Evolutionary conservation across 495 filamentous ascomycete species (phyloP).

Genomic region (Talaromyces stipitatus): DNA sequence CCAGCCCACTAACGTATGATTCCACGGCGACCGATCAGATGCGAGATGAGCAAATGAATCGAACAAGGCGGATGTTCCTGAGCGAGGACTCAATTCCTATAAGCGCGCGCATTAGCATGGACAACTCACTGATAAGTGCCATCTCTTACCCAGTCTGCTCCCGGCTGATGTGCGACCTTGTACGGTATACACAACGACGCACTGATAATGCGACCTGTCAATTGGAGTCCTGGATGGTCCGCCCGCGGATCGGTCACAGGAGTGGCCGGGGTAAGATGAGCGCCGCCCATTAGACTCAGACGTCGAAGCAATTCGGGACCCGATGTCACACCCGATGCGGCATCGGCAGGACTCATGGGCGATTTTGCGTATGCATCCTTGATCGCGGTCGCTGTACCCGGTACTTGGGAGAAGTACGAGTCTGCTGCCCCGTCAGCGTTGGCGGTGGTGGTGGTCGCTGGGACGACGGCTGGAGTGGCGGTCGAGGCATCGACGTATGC

Average conservation of each 20-base stretch:
- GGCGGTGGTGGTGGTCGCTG: constrained; percentile 12
- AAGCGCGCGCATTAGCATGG: neutral
- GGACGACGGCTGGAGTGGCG: constrained; percentile 19
- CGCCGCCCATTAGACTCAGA: constrained; percentile 44
- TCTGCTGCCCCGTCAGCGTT: neutral
- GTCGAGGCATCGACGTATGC: constrained; percentile 21
- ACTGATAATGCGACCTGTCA: constrained; percentile 80
- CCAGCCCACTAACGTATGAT: constrained; percentile 85
- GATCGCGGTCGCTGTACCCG: constrained; percentile 23
- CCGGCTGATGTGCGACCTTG: constrained; percentile 55
- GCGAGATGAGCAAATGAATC: constrained; percentile 81
- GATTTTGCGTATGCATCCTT: constrained; percentile 15
- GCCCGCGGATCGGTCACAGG: constrained; percentile 51
- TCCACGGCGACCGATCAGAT: constrained; percentile 67
- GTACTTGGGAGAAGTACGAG: constrained; percentile 24
- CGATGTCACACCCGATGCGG: constrained; percentile 44
- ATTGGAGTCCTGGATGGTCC: constrained; percentile 56
- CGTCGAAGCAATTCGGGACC: constrained; percentile 56
- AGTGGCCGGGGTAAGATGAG: constrained; percentile 26
- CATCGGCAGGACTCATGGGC: constrained; percentile 32
- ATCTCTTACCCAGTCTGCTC: constrained; percentile 63
- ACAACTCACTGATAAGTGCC: constrained; percentile 18
- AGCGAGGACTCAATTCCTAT: constrained; percentile 65
- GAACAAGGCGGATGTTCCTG: constrained; percentile 80
- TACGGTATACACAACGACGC: constrained; percentile 82